Evolutionary conservation across 129 eudicot genomes (phyloP), one percentile per base, ranked within the genome.

Genomic region (Centaurea solstitialis): DNA sequence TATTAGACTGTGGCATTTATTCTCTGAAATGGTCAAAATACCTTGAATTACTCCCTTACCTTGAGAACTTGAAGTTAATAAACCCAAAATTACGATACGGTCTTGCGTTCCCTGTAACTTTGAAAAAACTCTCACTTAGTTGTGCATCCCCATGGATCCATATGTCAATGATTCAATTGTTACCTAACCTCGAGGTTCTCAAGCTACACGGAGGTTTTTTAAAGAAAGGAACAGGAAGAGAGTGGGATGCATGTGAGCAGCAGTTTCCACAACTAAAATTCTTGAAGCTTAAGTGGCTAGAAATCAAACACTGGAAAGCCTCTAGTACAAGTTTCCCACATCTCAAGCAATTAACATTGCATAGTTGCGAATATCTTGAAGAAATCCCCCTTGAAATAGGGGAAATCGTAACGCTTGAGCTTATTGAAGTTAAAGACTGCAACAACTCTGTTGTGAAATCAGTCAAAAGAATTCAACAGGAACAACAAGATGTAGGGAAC

Each of bases 241-340:
- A 2, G 30, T 26, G 37, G 84, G 73, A 64, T 7, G 40, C 50
- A 12, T 12, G 62, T 57, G 57, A 28, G n/a, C 28, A 59, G 4
- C 45, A 13, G 33, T 80, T 76, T 22, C 35, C 4, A 37, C 71
- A 41, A 12, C 79, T 80, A 28, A 80, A 80, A 72, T 41, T 45
- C 73, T 65, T 80, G 84, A 8, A 0, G 10, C 28, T 80, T 12
- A n/a, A n/a, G n/a, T 3, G 12, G 0, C 1, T 64, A 15, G 0
- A 45, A n/a, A 35, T 74, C 38, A 33, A 0, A 6, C 35, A 38
- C 0, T 81, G 84, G 84, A 9, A 41, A 21, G 79, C 74, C 61
- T 23, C 64, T 8, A 35, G 72, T 40, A 15, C 6, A 23, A 68
- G 45, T 40, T 80, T 80, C 21, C 84, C 84, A 26, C 17, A 68